Conservation (phyloP, 2,329 filamentous ascomycete genomes). For the Scytalidium sp. region DNA sequence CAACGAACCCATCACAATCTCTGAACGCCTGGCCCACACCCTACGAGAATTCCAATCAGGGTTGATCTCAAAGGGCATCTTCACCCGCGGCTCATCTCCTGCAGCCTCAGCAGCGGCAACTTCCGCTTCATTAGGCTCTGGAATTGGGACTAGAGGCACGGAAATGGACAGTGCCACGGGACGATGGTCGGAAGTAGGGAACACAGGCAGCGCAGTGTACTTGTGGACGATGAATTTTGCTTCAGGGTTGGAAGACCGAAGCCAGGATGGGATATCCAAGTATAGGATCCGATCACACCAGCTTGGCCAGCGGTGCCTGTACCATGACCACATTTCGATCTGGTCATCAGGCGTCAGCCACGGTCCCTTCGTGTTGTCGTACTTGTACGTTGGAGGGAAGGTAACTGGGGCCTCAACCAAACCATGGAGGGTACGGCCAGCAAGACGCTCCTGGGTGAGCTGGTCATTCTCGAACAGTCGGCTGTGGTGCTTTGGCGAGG, state of each 20-base stretch:
- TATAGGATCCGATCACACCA: conserved; percentile 94
- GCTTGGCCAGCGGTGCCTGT: conserved; percentile 78
- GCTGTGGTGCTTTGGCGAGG: conserved; percentile 59
- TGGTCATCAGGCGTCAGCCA: conserved; percentile 35
- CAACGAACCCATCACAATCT: conserved; percentile 55
- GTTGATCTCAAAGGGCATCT: conserved; percentile 56
- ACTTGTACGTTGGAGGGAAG: conserved; percentile 96
- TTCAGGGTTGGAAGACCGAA: conserved; percentile 29
- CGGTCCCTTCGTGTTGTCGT: conserved; percentile 45
- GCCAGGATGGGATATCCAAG: conserved; percentile 58
- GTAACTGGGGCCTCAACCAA: conserved; percentile 69
- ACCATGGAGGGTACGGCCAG: conserved; percentile 72
- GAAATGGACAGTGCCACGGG: conserved; percentile 71
- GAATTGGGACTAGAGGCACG: conserved; percentile 54
- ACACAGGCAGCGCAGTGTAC: conserved; percentile 75
- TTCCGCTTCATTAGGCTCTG: conserved; percentile 27
- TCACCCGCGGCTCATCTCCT: conserved; percentile 34
- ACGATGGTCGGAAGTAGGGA: conserved; percentile 84
- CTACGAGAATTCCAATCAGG: conserved; percentile 52
- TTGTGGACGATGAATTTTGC: conserved; percentile 52
- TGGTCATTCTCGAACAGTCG: conserved; percentile 75
- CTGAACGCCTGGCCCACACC: conserved; percentile 51
- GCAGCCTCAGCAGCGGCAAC: conserved; percentile 14
- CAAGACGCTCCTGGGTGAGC: conserved; percentile 66
- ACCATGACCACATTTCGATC: conserved; percentile 65